Percentiles rank a stretch among this genome's conserved stretches.
Conservation (phyloP, 2,329 filamentous ascomycete genomes). For the Plectosphaerella plurivora region DNA sequence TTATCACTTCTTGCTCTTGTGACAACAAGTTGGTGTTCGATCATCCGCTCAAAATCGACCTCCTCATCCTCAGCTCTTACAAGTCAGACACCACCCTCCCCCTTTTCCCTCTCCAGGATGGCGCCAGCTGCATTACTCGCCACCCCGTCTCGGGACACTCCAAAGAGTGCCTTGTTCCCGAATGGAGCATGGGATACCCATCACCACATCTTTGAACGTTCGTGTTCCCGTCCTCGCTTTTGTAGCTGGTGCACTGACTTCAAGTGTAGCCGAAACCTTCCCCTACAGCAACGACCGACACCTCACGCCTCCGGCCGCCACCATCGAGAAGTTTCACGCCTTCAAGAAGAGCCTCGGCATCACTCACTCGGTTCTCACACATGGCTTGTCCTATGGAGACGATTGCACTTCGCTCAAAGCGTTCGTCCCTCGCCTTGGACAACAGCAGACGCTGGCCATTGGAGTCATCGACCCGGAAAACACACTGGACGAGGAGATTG, state of each 20-base stretch:
- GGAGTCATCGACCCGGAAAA: conserved; percentile 23
- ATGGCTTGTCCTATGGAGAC: conserved; percentile 30
- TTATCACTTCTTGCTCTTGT: too few relatives aligned
- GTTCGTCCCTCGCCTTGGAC: conserved; percentile 22
- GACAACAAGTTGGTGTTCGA: too few relatives aligned
- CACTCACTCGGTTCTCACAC: conserved; percentile 27
- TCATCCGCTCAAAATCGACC: too few relatives aligned
- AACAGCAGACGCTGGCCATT: conserved; percentile 18
- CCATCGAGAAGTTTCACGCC: conserved; percentile 6
- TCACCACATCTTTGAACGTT: conserved; percentile 27
- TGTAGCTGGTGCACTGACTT: too few relatives aligned
- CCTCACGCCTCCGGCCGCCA: conserved; percentile 6
- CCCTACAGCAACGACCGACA: conserved; percentile 6
- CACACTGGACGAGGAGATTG: conserved; percentile 15
- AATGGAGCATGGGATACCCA: conserved; percentile 25
- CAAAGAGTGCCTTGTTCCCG: conserved; percentile 14
- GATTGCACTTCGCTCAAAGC: conserved; percentile 25
- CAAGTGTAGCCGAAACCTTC: conserved; percentile 4
- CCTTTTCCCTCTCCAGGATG: not conserved
- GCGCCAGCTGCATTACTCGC: not conserved
- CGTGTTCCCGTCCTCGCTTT: not conserved
- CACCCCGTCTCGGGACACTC: not conserved
- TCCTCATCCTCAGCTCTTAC: too few relatives aligned
- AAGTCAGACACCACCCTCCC: too few relatives aligned
- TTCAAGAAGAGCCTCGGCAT: conserved; percentile 16